A percentile compares a stretch with the other conserved stretches of the same genome.
phyloP scores from a whole-genome alignment of 768 basidiomycete genomes.

The Tulasnella sp. region DNA sequence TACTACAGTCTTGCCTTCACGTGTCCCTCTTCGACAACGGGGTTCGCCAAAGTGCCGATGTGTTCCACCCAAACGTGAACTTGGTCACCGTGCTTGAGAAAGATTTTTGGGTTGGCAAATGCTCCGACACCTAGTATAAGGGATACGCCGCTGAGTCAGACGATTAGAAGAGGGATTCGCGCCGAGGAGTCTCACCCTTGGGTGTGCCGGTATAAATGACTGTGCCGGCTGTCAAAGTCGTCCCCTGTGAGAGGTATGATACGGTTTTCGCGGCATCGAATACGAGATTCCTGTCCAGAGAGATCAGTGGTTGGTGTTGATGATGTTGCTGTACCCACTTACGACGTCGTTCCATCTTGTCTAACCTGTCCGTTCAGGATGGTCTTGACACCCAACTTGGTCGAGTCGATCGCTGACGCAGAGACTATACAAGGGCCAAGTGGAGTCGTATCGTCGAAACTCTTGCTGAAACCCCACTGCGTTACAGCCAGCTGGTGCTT shows the following conservation, averaged over 20 bases:
- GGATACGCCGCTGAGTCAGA: constrained; percentile 39
- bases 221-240: constrained; percentile 75
- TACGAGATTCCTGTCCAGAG: constrained; percentile 61
- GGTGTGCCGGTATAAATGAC: constrained; percentile 64
- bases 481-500: constrained; percentile 74
- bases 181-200: constrained; percentile 15
- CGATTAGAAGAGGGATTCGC: neutral
- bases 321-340: constrained; percentile 35
- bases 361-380: constrained; percentile 62
- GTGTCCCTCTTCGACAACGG: constrained; percentile 63
- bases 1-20: constrained; percentile 9
- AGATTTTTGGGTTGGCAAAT: constrained; percentile 63
- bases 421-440: constrained; percentile 80
- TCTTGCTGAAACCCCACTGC: constrained; percentile 87
- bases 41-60: constrained; percentile 75
- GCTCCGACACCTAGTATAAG: constrained; percentile 73
- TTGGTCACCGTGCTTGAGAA: constrained; percentile 69
- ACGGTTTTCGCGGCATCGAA: constrained; percentile 75
- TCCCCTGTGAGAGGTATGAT: constrained; percentile 77
- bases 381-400: constrained; percentile 58
- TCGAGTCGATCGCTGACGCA: constrained; percentile 61
- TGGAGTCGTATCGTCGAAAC: constrained; percentile 69
- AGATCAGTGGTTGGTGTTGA: neutral
- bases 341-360: constrained; percentile 80
- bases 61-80: constrained; percentile 68